Evolutionary conservation across 2,329 filamentous ascomycete genomes (phyloP), one percentile per base, ranked within the genome.

Genomic region (Arthrinium puccinioides): DNA sequence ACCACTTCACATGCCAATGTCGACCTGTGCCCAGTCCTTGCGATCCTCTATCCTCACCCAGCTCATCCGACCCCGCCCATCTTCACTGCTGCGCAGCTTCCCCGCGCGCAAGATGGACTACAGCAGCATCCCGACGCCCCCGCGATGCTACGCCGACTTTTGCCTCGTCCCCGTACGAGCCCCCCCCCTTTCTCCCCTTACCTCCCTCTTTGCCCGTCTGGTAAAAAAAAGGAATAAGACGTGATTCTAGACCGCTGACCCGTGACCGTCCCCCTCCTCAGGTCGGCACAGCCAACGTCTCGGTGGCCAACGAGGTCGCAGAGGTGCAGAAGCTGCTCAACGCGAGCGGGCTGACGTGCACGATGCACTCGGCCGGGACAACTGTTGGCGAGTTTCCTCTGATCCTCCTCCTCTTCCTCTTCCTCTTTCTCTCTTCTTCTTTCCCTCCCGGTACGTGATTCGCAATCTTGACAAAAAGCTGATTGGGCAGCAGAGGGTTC

Each of bases 341-440:
- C 61, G 79, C 76, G 37, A 92, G 84, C 49, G 87, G 87, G 2
- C 61, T 97, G 44, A 81, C 78, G 46, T 90, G 89, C 57, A 80
- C 75, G 32, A 92, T 97, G 87, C 90, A 97, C 63, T 89, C 86
- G 19, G 89, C 88, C 3, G 92, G 90, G 10, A 96, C 90, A 0
- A 97, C 90, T 0, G 76, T 97, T 38, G 88, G 87, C 92, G 67
- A 41, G 80, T 68, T 20, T n/a, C 7, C 19, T 21, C 21, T 38
- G 26, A 30, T 21, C 32, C 25, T 25, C 28, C n/a, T 19, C 11
- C 21, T 14, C 16, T 23, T 28, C 21, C 30, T 25, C 23, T 25
- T 25, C 23, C 13, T 9, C 23, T 25, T 25, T 13, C 13, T 25
- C 23, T 25, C 13, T 25, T 25, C 23, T 25, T 25, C 23, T 25